Base-by-base conservation (phyloP, 768 basidiomycete genomes). In the Daedaleopsis nitida region DNA sequence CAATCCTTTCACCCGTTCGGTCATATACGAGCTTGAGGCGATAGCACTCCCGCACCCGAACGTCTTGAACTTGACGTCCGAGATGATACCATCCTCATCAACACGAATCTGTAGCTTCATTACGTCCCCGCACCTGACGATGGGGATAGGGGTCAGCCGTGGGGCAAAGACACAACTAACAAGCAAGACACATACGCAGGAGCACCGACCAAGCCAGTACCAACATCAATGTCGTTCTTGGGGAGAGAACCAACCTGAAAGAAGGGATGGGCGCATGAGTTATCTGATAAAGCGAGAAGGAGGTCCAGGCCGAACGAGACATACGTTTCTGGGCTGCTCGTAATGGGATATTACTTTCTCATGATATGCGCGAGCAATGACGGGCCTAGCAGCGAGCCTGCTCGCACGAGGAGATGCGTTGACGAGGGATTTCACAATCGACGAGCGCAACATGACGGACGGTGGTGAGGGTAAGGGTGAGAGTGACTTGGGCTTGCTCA, bases 101-200 rank as follows among this genome's bases (percentile, higher is more conserved):
- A 99, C 97, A 67, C 94, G 89, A 72, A 99, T 99, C 77, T 98
- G 96, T 12, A 99, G 87, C 76, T 98, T 98, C 96, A 99, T 99
- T 49, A 98, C 96, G 79, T 97, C 95, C 68, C 95, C 95, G 72
- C 95, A 96, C 5, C 94, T 96, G 71, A 35, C 55, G 55, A 66
- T 49, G 32, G 47, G 64, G 19, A 58, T 65, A 63, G 66, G 58
- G 42, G 59, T 60, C 47, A 66, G 68, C 38, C 52, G 49, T 51
- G 42, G 27, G 47, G 42, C 57, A 23, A 13, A 17, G 2, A 48
- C 44, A 49, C 39, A 8, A 23, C 7, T 32, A 27, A 24, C 24
- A 51, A 23, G 55, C 55, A 54, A 51, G 13, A 38, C 14, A 85
- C 92, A 69, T 78, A 94, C 93, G 92, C 94, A 77, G 95, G 95